Evolutionary conservation across 2,329 filamentous ascomycete genomes (phyloP).

Genomic region (Fusarium anguioides): DNA sequence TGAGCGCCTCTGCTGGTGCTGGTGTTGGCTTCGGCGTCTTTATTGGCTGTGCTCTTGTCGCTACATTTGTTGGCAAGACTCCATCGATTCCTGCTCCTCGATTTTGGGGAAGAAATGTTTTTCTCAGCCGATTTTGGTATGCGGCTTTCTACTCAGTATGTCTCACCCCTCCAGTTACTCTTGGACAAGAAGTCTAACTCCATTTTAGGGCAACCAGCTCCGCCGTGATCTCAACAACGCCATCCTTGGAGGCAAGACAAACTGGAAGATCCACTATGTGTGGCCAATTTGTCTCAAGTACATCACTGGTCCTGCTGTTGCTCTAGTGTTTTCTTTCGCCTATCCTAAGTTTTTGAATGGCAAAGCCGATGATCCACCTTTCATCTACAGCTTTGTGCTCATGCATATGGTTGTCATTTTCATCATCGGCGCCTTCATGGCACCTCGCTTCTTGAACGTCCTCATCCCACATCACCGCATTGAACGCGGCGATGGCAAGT

Average conservation of each 20-base stretch:
- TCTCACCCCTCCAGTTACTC: accelerated
- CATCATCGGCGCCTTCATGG: conserved; percentile 31
- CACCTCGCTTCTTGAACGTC: conserved; percentile 28
- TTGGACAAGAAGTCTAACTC: not conserved
- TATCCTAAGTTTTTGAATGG: conserved; percentile 50
- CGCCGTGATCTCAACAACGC: conserved; percentile 62
- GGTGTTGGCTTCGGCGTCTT: conserved; percentile 62
- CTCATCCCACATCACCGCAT: conserved; percentile 27
- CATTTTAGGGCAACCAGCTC: conserved; percentile 62
- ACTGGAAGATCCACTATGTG: conserved; percentile 62
- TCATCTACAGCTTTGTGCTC: conserved; percentile 36
- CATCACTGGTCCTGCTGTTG: conserved; percentile 56
- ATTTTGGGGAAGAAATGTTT: conserved; percentile 55
- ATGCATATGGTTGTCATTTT: conserved; percentile 36
- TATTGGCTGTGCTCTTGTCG: conserved; percentile 50
- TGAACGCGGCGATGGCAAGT: conserved; percentile 31
- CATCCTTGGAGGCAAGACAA: conserved; percentile 57
- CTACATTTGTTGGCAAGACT: conserved; percentile 53
- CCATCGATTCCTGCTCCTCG: conserved; percentile 53
- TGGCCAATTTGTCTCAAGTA: conserved; percentile 59
- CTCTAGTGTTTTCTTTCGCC: conserved; percentile 59
- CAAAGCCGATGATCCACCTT: conserved; percentile 25
- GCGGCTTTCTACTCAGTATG: conserved; percentile 64
- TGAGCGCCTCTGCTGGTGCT: conserved; percentile 55
- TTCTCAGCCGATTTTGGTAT: conserved; percentile 60